A percentile compares a stretch with the other conserved stretches of the same genome.
phyloP scores from a whole-genome alignment of 2,329 filamentous ascomycete genomes.

The Diaporthe vaccinii region DNA sequence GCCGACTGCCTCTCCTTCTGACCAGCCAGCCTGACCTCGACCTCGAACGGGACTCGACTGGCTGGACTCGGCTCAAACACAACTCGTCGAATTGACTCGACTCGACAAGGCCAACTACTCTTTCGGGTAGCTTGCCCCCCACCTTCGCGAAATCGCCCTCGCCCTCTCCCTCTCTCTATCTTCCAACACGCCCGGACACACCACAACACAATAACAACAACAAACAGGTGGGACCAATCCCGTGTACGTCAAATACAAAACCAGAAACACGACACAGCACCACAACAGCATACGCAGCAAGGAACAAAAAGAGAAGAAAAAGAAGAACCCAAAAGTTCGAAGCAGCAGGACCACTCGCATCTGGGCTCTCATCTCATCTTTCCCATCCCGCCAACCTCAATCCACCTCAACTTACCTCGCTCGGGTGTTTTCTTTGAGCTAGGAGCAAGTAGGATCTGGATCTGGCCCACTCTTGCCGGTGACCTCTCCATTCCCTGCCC shows the following conservation, averaged over 20 bases:
- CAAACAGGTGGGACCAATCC: slow-evolving; percentile 28
- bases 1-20: slow-evolving; percentile 23
- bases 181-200: slow-evolving; percentile 11
- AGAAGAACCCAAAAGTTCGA: neutral
- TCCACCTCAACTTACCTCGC: neutral
- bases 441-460: slow-evolving; percentile 29
- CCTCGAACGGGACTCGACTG: slow-evolving; percentile 12
- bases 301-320: neutral
- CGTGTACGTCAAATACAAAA: slow-evolving; percentile 14
- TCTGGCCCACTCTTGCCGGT: slow-evolving; percentile 28
- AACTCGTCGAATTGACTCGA: slow-evolving; percentile 17
- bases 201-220: slow-evolving; percentile 12
- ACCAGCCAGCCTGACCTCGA: neutral
- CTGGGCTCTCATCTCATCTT: neutral
- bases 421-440: neutral
- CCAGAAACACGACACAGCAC: neutral
- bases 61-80: slow-evolving; percentile 3
- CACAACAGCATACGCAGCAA: neutral
- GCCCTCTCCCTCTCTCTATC: slow-evolving; percentile 3
- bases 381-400: slow-evolving; percentile 1
- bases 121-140: slow-evolving; percentile 2
- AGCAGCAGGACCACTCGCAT: neutral
- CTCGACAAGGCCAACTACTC: slow-evolving; percentile 7
- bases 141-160: slow-evolving; percentile 16
- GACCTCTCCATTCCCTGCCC: slow-evolving; percentile 6